Evolutionary conservation across 2,329 filamentous ascomycete genomes (phyloP).

Genomic region (Pseudogymnoascus sp.): DNA sequence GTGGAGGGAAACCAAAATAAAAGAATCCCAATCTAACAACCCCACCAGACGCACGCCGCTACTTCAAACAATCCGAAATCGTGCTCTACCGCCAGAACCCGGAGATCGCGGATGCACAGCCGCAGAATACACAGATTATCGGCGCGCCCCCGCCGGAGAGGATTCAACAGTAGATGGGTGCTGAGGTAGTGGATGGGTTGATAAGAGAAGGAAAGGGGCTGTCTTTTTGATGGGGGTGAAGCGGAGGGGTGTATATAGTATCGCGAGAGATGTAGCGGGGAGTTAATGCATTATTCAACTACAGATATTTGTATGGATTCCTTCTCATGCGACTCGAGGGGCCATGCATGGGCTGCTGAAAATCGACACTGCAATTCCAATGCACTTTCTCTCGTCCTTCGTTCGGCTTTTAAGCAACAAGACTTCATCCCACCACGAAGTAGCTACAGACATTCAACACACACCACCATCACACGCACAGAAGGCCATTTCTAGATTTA

Average conservation of each 20-base stretch:
- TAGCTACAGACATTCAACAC: too few species aligned
- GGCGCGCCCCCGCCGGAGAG: slow-evolving; percentile 26
- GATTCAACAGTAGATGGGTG: slow-evolving; percentile 11
- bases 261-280: not conserved
- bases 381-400: too few species aligned
- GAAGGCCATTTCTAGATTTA: not conserved
- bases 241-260: slow-evolving; percentile 4
- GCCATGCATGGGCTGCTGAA: not conserved
- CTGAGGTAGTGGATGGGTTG: too few species aligned
- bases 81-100: slow-evolving; percentile 82
- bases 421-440: too few species aligned
- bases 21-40: slow-evolving; percentile 12
- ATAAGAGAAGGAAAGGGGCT: not conserved
- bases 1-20: not conserved
- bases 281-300: not conserved
- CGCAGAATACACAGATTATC: slow-evolving; percentile 25
- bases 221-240: not conserved
- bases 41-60: slow-evolving; percentile 75
- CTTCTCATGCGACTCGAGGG: not conserved
- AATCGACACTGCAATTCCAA: not conserved
- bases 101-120: slow-evolving; percentile 36
- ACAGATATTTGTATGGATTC: not conserved
- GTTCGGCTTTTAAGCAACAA: too few species aligned
- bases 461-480: not conserved
- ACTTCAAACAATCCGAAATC: slow-evolving; percentile 99